Conservation (phyloP, 306 rosid genomes). For the Cucurbita argyrosperma region DNA sequence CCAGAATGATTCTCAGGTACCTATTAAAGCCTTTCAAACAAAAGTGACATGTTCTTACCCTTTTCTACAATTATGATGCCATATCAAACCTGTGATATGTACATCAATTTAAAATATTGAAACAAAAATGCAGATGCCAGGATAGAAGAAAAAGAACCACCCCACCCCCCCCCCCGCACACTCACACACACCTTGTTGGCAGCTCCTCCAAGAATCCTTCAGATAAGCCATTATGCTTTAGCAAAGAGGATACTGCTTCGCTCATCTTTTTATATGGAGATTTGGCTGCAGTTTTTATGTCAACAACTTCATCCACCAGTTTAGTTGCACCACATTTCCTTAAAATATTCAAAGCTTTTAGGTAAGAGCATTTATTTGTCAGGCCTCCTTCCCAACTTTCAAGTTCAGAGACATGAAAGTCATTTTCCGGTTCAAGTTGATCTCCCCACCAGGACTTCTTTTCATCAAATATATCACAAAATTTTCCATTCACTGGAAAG, state of each 20-base stretch:
- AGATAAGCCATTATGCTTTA: constrained; percentile 47
- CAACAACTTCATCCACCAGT: constrained; percentile 45
- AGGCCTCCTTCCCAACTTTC: constrained; percentile 13
- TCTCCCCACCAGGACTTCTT: constrained; percentile 21
- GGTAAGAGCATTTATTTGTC: constrained; percentile 23
- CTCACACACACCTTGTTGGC: constrained; percentile 52
- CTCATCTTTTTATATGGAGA: constrained; percentile 63
- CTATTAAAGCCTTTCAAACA: not conserved
- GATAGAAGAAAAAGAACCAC: not conserved
- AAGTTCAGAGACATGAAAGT: constrained; percentile 17
- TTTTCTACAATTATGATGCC: not conserved
- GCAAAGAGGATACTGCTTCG: constrained; percentile 46
- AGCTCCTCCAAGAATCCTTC: constrained; percentile 55
- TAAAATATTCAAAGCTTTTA: constrained; percentile 44
- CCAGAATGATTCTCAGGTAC: not conserved
- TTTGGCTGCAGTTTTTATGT: constrained; percentile 34
- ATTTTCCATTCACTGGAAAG: constrained; percentile 51
- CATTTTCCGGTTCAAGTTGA: constrained; percentile 22
- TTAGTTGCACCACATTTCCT: constrained; percentile 39
- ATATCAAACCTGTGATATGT: not conserved
- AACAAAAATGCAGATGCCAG: constrained; percentile 4
- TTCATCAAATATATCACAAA: constrained; percentile 27
- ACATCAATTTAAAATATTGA: constrained; percentile 1
- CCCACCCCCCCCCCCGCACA: too few relatives aligned
- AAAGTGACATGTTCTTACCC: not conserved